phyloP scores from a whole-genome alignment of 768 basidiomycete species.

The Tricholoma saponaceum region DNA sequence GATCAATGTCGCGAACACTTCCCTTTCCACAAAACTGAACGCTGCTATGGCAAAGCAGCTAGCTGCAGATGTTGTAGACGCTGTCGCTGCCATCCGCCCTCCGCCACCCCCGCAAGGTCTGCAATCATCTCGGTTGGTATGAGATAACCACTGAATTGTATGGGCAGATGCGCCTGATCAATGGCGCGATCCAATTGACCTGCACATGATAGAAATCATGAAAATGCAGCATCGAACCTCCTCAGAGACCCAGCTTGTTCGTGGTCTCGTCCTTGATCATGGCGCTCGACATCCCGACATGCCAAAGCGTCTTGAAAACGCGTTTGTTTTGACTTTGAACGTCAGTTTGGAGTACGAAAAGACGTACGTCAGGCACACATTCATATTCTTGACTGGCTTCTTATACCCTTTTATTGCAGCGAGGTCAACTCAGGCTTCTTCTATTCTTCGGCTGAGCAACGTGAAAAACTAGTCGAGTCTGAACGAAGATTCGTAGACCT shows the following conservation, averaged over 20 bases:
- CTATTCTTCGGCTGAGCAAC: slow-evolving; percentile 97
- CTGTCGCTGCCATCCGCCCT: slow-evolving; percentile 84
- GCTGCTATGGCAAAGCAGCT: slow-evolving; percentile 79
- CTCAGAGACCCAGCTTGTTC: slow-evolving; percentile 93
- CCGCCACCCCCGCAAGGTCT: slow-evolving; percentile 58
- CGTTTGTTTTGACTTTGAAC: slow-evolving; percentile 91
- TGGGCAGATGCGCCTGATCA: slow-evolving; percentile 55
- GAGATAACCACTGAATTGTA: slow-evolving; percentile 11
- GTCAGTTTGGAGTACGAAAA: slow-evolving; percentile 99
- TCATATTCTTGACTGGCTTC: slow-evolving; percentile 11
- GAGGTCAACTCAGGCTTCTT: slow-evolving; percentile 99
- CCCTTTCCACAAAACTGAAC: slow-evolving; percentile 91
- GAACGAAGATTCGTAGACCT: slow-evolving; percentile 92
- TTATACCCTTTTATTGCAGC: slow-evolving; percentile 38
- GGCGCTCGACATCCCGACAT: slow-evolving; percentile 98
- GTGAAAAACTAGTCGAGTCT: slow-evolving; percentile 97
- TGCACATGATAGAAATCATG: slow-evolving; percentile 99
- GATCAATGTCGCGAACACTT: slow-evolving; percentile 93
- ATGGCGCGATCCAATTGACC: slow-evolving; percentile 87
- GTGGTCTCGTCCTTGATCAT: slow-evolving; percentile 95
- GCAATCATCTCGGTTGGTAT: slow-evolving; percentile 10
- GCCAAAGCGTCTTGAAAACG: slow-evolving; percentile 98
- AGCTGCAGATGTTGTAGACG: slow-evolving; percentile 91
- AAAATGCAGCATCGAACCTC: slow-evolving; percentile 99
- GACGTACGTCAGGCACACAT: slow-evolving; percentile 63